These are phyloP conservation scores for Cinnamomum micranthum DNA, from an alignment of 164 flowering plant genomes.

Conservation along the genomic window DNA sequence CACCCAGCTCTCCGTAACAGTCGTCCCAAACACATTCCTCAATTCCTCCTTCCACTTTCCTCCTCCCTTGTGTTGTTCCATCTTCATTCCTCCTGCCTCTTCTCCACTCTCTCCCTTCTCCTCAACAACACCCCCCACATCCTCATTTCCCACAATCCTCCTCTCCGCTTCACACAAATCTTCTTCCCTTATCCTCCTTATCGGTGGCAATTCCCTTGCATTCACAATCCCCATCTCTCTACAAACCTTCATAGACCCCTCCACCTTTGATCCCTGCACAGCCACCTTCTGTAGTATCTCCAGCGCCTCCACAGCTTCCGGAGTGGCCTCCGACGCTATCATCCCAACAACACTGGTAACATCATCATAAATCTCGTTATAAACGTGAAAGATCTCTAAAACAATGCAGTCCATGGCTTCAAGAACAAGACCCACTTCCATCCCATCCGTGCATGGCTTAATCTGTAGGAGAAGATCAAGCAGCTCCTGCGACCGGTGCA, in stretches of 20 bases:
- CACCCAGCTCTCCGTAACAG: slow-evolving; percentile 62
- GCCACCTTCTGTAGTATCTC: slow-evolving; percentile 43
- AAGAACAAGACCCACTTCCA: slow-evolving; percentile 29
- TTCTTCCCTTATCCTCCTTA: slow-evolving; percentile 53
- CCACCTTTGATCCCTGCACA: slow-evolving; percentile 43
- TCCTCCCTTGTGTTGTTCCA: slow-evolving; percentile 2
- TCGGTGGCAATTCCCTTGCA: slow-evolving; percentile 43
- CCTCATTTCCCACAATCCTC: slow-evolving; percentile 30
- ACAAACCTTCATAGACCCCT: slow-evolving; percentile 52
- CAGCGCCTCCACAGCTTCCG: slow-evolving; percentile 55
- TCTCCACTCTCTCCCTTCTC: neutral
- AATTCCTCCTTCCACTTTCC: slow-evolving; percentile 9
- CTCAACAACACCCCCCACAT: neutral
- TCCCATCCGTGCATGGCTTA: slow-evolving; percentile 30
- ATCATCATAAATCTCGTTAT: slow-evolving; percentile 51
- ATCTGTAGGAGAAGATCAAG: slow-evolving; percentile 61
- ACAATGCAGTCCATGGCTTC: slow-evolving; percentile 78
- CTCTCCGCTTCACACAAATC: slow-evolving; percentile 57
- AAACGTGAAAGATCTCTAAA: slow-evolving; percentile 66
- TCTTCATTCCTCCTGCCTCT: neutral
- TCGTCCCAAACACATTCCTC: slow-evolving; percentile 23
- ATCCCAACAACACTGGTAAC: slow-evolving; percentile 40
- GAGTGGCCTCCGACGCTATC: slow-evolving; percentile 32
- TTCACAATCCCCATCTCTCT: slow-evolving; percentile 48
- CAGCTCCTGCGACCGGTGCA: slow-evolving; percentile 47